Percentiles rank a stretch among this genome's conserved stretches.
Evolutionary conservation across 257 asterid genomes (phyloP).

Genomic region (Misopates orontium): DNA sequence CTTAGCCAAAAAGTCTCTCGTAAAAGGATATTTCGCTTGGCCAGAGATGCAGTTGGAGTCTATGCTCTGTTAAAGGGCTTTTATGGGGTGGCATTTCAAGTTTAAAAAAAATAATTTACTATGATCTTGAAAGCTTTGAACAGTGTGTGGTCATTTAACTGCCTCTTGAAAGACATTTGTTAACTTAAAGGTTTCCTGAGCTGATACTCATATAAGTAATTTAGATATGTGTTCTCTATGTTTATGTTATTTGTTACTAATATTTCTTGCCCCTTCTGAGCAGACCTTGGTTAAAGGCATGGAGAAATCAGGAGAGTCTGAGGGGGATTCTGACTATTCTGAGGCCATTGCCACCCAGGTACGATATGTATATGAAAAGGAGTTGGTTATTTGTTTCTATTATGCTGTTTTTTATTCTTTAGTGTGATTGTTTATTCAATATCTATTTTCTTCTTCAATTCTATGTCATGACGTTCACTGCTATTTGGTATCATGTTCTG

Average conservation of each 20-base stretch:
- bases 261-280: background rate
- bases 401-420: constrained; percentile 8
- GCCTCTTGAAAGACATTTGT: background rate
- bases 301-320: constrained; percentile 54
- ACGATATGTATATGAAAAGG: background rate
- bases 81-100: background rate
- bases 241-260: background rate
- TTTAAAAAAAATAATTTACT: background rate
- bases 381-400: background rate
- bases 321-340: constrained; percentile 30
- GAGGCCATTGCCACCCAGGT: constrained; percentile 66
- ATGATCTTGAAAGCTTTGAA: background rate
- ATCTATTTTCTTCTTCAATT: background rate
- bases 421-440: background rate
- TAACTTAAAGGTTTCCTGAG: background rate
- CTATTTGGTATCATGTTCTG: background rate
- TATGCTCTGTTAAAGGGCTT: background rate
- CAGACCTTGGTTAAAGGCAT: constrained; percentile 59
- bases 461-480: background rate
- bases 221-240: background rate
- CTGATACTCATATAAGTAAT: background rate
- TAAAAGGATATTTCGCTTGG: background rate
- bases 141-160: background rate
- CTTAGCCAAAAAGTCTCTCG: background rate
- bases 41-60: background rate